Percentiles rank a stretch among this genome's conserved stretches.
These are phyloP conservation scores for Aphanomyces euteiches DNA, from an alignment of 352 stramenopile genomes.

Conservation along the genomic window DNA sequence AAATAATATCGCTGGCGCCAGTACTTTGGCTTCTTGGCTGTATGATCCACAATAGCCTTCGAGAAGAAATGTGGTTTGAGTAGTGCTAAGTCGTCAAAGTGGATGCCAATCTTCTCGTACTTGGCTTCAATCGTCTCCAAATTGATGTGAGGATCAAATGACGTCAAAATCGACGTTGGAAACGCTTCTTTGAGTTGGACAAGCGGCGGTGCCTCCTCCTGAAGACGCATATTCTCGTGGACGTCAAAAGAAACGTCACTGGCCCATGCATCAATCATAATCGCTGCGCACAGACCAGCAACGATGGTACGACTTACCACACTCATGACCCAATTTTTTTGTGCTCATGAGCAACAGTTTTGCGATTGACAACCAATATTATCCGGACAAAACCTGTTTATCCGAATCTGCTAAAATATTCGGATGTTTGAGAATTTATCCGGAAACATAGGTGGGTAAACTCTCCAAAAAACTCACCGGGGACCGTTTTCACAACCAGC, in stretches of 20 bases:
- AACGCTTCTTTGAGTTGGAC: background rate
- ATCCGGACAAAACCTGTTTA: slow-evolving; percentile 5
- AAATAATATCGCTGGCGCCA: slow-evolving; percentile 85
- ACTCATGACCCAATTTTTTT: too few species aligned
- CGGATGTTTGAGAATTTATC: too few species aligned
- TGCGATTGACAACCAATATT: slow-evolving; percentile 5
- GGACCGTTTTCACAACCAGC: too few species aligned
- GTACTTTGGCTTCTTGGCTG: slow-evolving; percentile 4
- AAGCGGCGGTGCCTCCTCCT: background rate
- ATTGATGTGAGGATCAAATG: slow-evolving; percentile 13
- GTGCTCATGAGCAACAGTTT: background rate
- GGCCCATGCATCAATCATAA: background rate
- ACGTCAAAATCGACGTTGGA: background rate
- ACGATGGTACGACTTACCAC: background rate
- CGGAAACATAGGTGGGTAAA: too few species aligned
- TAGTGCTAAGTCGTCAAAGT: background rate
- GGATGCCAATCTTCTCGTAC: slow-evolving; percentile 12
- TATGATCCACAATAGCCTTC: slow-evolving; percentile 12
- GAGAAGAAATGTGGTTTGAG: slow-evolving; percentile 7
- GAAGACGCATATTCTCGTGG: slow-evolving; percentile 12
- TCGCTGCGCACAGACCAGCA: background rate
- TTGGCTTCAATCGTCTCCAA: slow-evolving; percentile 6
- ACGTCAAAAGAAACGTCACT: background rate
- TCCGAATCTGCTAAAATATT: background rate
- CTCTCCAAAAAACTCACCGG: too few species aligned